Conservation (phyloP, 345 rosid genomes). For the Eucalyptus brandiana region DNA sequence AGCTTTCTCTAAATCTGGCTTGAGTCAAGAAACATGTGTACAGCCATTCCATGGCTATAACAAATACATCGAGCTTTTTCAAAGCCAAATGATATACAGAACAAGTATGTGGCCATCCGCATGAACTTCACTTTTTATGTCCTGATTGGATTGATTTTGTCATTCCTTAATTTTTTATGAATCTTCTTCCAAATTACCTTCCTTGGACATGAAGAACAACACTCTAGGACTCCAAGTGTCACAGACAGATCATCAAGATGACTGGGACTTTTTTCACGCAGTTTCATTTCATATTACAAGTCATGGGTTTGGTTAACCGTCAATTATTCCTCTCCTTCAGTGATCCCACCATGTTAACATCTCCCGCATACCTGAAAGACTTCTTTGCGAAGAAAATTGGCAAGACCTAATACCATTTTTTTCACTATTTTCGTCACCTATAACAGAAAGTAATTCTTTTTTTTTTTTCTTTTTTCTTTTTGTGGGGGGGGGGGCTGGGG, state of each 20-base stretch:
- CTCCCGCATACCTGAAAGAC: too few species aligned
- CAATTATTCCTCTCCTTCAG: not conserved
- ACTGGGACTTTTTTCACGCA: not conserved
- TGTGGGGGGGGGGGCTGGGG: accelerated
- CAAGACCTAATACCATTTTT: too few species aligned
- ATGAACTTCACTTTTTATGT: not conserved
- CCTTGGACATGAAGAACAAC: not conserved
- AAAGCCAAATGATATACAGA: not conserved
- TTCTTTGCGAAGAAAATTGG: too few species aligned
- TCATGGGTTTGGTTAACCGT: not conserved
- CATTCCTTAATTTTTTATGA: not conserved
- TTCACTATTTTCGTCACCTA: too few species aligned
- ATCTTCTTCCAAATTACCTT: not conserved
- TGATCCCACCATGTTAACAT: too few species aligned
- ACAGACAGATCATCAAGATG: not conserved
- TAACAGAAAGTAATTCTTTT: too few species aligned
- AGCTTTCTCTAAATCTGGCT: not conserved
- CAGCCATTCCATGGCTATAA: not conserved
- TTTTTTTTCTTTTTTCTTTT: accelerated
- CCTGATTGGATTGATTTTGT: not conserved
- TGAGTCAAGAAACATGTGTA: not conserved
- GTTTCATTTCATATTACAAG: not conserved
- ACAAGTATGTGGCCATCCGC: not conserved
- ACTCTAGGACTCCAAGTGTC: not conserved
- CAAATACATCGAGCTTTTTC: not conserved